Evolutionary conservation across 345 rosid genomes (phyloP), one percentile per base, ranked within the genome.

Genomic region (Cardamine chenopodiifolia): DNA sequence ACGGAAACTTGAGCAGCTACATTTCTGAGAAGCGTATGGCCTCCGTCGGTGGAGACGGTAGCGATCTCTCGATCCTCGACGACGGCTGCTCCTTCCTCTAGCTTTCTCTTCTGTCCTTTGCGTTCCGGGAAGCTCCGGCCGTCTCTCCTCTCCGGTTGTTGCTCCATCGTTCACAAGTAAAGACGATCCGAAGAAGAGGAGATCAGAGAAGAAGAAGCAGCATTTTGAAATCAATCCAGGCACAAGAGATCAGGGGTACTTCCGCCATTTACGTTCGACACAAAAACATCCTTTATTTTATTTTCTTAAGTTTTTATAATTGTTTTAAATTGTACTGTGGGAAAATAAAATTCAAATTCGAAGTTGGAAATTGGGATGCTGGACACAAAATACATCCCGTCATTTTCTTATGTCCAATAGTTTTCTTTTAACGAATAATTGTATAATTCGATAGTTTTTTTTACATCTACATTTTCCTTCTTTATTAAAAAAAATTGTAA

Each of bases 21-120:
- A 80, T 90, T 91, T 73, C 39, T 47, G 71, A 92, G 72, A 48
- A 90, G 70, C 49, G 86, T 84, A 40, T 75, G 85, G 70, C 89
- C 87, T 14, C 84, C 89, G 75, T 89, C 95, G 75, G 82, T 86
- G 75, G 82, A 76, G 25, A 84, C 78, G 42, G 71, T 72, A 8
- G 93, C 86, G 90, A 86, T 84, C 87, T 86, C 93, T 31, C 55
- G 85, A 50, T 75, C 80, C 72, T 85, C 91, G 4, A 35, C 76
- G 31, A 73, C 77, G 60, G 66, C 66, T 22, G 67, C 78, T 80
- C 89, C 96, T 77, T 87, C 92, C 74, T 92, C 99, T 49, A 95
- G 88, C 72, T 95, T 95, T 58, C 97, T 81, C 83, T 95, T 95
- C 68, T 89, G 98, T 57, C 99, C 97, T 72, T 95, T 95, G 70